Evolutionary conservation across 1,284 basidiomycete species (phyloP), one percentile per base, ranked within the genome.

Genomic region (Wolfiporia cocos): DNA sequence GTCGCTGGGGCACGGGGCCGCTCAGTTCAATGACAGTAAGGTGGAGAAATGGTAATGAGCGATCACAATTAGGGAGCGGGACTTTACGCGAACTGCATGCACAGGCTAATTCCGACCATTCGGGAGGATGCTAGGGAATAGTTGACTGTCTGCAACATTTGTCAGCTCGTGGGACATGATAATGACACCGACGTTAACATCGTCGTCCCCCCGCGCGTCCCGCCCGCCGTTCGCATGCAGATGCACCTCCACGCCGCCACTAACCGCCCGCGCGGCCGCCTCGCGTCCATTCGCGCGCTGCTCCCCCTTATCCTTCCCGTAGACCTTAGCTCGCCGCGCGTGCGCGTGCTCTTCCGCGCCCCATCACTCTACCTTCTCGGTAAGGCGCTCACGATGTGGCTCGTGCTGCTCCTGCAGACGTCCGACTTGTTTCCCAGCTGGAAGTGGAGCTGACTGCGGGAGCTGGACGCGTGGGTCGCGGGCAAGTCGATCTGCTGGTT

Each of bases 401-500:
- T 56, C 1, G 51, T 77, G 21, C 66, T 82, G 20, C 66, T 84
- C 0, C 57, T 83, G 2, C 81, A 85, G 55, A 71, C 74, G 0
- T 66, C 72, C 1, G 61, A 69, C 34, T 40, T 67, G 7, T 72
- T 67, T 49, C 65, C 64, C 14, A 48, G 57, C 9, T 51, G 52
- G 19, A 42, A 64, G 20, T 58, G 56, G 18, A 49, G 53, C 3
- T 65, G 54, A 56, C 44, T 68, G 6, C 54, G 55, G 24, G 37
- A 54, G 2, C 44, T 83, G 11, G 69, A 68, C 3, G 48, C 60
- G 0, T 81, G 74, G 76, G 68, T 61, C 4, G 63, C 67, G 18
- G 53, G 61, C 17, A 69, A 70, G 49, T 70, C 77, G 35, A 85
- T 87, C 5, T 85, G 82, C 55, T 87, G 86, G 85, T 66, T 64